Percentiles rank a stretch among this genome's conserved stretches.
Evolutionary conservation across 805 yeast species (phyloP).

Genomic region (Candida khao-thaluensis): DNA sequence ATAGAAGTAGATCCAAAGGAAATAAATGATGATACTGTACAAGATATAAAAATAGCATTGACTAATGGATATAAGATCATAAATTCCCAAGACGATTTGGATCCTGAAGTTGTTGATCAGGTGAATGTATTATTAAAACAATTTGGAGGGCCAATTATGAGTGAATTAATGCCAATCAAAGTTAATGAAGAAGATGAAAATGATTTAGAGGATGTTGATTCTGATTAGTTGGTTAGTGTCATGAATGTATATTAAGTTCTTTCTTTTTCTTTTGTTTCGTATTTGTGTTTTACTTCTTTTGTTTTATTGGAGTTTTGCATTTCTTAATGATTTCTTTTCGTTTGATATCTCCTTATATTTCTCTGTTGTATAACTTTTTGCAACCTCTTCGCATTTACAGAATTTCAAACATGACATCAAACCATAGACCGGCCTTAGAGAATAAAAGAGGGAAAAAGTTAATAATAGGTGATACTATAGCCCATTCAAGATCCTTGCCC

Average conservation of each 20-base stretch:
- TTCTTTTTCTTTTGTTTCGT: too few relatives aligned
- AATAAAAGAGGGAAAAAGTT: conserved; percentile 37
- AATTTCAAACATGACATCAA: conserved; percentile 32
- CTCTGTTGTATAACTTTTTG: too few relatives aligned
- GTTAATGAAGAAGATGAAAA: conserved; percentile 46
- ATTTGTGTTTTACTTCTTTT: too few relatives aligned
- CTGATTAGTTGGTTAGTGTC: conserved; percentile 17
- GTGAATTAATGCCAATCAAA: conserved; percentile 32
- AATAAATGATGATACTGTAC: conserved; percentile 30
- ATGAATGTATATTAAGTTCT: conserved; percentile 14
- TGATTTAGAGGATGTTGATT: conserved; percentile 31
- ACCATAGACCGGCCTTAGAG: conserved; percentile 44
- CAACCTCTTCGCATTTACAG: too few relatives aligned
- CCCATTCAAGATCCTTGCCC: conserved; percentile 32
- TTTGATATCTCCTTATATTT: too few relatives aligned
- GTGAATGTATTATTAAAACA: conserved; percentile 48
- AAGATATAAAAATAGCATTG: conserved; percentile 45
- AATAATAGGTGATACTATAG: conserved; percentile 32
- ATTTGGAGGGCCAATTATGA: conserved; percentile 62
- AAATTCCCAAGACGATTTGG: conserved; percentile 40
- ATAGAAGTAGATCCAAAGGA: conserved; percentile 17
- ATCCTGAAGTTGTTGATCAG: conserved; percentile 58
- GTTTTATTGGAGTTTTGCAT: too few relatives aligned
- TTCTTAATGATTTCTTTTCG: too few relatives aligned
- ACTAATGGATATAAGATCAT: conserved; percentile 45